phyloP scores from a whole-genome alignment of 208 protist genomes.

The Leishmania mexicana region DNA sequence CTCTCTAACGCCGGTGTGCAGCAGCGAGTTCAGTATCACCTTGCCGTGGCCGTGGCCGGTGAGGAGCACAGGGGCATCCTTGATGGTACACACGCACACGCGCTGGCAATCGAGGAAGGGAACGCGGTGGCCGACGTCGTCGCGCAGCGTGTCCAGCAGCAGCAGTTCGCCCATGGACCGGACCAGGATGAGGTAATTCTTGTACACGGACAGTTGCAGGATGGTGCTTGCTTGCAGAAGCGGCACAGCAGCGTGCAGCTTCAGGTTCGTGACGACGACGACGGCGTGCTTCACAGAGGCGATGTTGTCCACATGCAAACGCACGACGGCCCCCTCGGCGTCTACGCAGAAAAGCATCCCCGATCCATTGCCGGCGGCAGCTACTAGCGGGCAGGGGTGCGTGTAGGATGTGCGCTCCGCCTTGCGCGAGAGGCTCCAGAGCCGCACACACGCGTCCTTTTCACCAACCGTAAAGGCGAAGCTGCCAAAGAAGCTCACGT shows the following conservation, averaged over 20 bases:
- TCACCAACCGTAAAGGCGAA: constrained; percentile 60
- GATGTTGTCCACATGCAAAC: constrained; percentile 60
- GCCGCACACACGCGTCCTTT: constrained; percentile 45
- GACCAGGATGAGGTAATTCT: constrained; percentile 22
- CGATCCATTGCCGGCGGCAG: constrained; percentile 27
- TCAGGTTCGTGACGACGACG: constrained; percentile 39
- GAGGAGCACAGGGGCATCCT: constrained; percentile 27
- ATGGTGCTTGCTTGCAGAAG: constrained; percentile 17
- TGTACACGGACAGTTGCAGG: constrained; percentile 12
- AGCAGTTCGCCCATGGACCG: constrained; percentile 27
- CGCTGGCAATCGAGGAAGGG: constrained; percentile 24
- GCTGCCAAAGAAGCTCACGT: constrained; percentile 60
- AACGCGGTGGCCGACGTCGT: constrained; percentile 27
- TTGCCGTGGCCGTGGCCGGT: constrained; percentile 33
- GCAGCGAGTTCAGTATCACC: constrained; percentile 32
- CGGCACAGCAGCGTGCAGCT: constrained; percentile 20
- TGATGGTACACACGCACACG: constrained; percentile 22
- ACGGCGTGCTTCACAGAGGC: constrained; percentile 43
- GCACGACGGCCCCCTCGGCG: constrained; percentile 33
- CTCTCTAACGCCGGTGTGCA: neutral
- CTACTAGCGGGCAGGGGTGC: constrained; percentile 44
- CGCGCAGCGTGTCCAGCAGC: constrained; percentile 26
- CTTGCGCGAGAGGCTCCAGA: constrained; percentile 66
- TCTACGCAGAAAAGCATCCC: constrained; percentile 64
- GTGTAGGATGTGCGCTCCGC: constrained; percentile 66